Evolutionary conservation across 164 flowering plant species (phyloP), one percentile per base, ranked within the genome.

Genomic region (Vitis cinerea): DNA sequence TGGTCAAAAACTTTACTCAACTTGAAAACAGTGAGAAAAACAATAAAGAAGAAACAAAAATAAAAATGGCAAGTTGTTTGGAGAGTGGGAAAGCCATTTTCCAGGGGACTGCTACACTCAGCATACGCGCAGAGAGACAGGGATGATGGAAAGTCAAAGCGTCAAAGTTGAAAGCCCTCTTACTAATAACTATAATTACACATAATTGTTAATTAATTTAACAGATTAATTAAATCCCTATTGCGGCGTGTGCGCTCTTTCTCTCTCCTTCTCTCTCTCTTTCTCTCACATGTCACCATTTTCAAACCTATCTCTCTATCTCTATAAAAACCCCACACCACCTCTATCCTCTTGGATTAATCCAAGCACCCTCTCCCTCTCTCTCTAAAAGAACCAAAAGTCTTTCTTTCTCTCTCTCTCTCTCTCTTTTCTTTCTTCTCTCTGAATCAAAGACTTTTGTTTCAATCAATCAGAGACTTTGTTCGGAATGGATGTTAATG

Each of bases 111-210:
- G 59, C 48, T 64, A 49, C 56, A 19, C 63, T 14, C 17, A 50
- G 23, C 37, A 59, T n/a, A 12, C 59, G n/a, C 44, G 6, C 49
- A 19, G 48, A 37, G 14, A 50, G 15, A 15, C 6, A 64, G 8
- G 30, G 15, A 37, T 31, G 54, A 10, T 10, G 19, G 44, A 78
- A 74, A 81, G 87, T 84, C 83, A 82, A 78, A 78, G 67, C 17
- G 80, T 76, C 81, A 78, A 75, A 73, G 64, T 80, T 77, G 63
- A 75, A 82, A 75, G 63, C 74, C 75, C 30, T 44, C 37, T 61
- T 50, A 31, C 49, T 49, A 2, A 16, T 50, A 19, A 50, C 51
- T 30, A 71, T 64, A 69, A 59, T 70, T 61, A 72, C 44, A 9
- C 2, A 67, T 23, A 13, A 15, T 15, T 59, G 27, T 56, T 64